Evolutionary conservation across 352 stramenopile species (phyloP).

Genomic region (Phytophthora colocasiae): DNA sequence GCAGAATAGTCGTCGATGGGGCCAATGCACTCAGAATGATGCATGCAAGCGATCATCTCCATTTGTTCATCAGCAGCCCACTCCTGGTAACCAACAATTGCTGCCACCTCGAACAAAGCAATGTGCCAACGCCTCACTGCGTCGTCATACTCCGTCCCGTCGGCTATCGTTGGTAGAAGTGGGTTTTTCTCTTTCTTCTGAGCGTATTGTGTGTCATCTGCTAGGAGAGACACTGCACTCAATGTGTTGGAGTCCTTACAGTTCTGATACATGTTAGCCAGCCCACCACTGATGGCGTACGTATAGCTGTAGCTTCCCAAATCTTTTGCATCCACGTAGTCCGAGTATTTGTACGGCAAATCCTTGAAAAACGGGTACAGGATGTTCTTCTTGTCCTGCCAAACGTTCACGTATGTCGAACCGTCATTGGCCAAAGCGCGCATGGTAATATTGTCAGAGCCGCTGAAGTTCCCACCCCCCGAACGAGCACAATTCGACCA

Average conservation of each 20-base stretch:
- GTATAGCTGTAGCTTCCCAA: conserved; percentile 65
- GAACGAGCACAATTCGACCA: conserved; percentile 43
- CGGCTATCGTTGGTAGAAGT: conserved; percentile 19
- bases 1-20: conserved; percentile 49
- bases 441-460: conserved; percentile 43
- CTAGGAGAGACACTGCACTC: conserved; percentile 5
- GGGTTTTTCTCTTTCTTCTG: conserved; percentile 2
- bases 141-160: conserved; percentile 28
- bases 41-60: conserved; percentile 56
- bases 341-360: conserved; percentile 43
- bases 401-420: conserved; percentile 45
- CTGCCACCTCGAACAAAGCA: conserved; percentile 48
- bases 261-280: conserved; percentile 59
- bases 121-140: conserved; percentile 45
- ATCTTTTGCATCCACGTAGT: conserved; percentile 58
- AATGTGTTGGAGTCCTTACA: conserved; percentile 52
- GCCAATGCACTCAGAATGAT: conserved; percentile 56
- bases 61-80: conserved; percentile 51
- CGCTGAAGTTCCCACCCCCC: conserved; percentile 28
- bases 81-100: conserved; percentile 45
- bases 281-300: conserved; percentile 51
- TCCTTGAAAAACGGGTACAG: conserved; percentile 73
- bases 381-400: conserved; percentile 38
- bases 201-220: conserved; percentile 2
- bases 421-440: conserved; percentile 9